Conservation (phyloP, 2,329 filamentous ascomycete genomes). For the Cladosporium sp. region DNA sequence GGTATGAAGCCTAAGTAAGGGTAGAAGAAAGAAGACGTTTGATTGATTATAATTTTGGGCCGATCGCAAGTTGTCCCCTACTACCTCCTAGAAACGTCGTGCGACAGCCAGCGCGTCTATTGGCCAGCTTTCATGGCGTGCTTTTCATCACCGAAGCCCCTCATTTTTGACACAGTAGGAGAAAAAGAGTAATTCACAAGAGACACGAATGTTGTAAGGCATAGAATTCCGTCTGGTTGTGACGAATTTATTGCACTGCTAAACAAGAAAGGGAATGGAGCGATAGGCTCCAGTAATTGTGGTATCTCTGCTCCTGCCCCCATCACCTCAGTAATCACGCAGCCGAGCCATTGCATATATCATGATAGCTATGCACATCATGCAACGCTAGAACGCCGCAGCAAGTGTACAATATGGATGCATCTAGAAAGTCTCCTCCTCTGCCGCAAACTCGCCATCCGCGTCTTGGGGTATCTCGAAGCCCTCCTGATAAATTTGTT, state of each 20-base stretch:
- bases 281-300: background rate
- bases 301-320: slow-evolving; percentile 7
- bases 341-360: too few species aligned
- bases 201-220: too few species aligned
- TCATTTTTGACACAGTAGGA: too few species aligned
- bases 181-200: too few species aligned
- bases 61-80: too few species aligned
- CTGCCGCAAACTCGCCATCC: slow-evolving; percentile 55
- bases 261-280: background rate
- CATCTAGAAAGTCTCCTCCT: slow-evolving; percentile 72
- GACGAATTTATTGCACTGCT: too few species aligned
- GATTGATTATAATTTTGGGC: too few species aligned
- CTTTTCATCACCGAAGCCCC: too few species aligned
- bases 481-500: slow-evolving; percentile 36
- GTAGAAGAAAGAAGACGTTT: slow-evolving; percentile 1
- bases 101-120: too few species aligned
- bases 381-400: slow-evolving; percentile 9
- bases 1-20: background rate
- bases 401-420: background rate
- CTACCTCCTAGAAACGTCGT: too few species aligned
- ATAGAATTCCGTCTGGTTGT: too few species aligned
- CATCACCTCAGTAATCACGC: background rate
- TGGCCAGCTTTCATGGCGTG: too few species aligned
- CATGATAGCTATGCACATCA: slow-evolving; percentile 9
- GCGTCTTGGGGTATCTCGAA: slow-evolving; percentile 86